Conservation (phyloP, 2,329 filamentous ascomycete species). For the Elsinoe perseae region DNA sequence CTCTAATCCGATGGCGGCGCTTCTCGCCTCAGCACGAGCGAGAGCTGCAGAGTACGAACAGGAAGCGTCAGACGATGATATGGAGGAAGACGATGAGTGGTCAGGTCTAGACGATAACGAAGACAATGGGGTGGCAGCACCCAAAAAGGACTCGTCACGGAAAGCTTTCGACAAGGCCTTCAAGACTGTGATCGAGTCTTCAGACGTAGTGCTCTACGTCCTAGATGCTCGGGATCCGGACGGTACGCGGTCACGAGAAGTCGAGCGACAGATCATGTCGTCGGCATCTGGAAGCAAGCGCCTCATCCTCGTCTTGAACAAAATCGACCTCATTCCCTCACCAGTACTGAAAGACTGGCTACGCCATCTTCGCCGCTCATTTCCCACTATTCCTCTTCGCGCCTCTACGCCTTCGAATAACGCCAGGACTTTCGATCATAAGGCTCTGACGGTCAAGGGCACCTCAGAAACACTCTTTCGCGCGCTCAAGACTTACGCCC, state of each 20-base stretch:
- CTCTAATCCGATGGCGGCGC: slow-evolving; percentile 84
- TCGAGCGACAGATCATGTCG: slow-evolving; percentile 88
- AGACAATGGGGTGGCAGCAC: slow-evolving; percentile 26
- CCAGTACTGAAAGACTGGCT: slow-evolving; percentile 80
- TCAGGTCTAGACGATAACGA: slow-evolving; percentile 41
- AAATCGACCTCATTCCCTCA: slow-evolving; percentile 84
- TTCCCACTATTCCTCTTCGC: slow-evolving; percentile 83
- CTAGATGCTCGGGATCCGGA: slow-evolving; percentile 87
- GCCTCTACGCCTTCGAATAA: slow-evolving; percentile 76
- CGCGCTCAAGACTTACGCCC: slow-evolving; percentile 81
- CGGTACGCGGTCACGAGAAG: slow-evolving; percentile 80
- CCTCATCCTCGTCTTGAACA: slow-evolving; percentile 87
- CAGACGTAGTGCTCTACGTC: slow-evolving; percentile 87
- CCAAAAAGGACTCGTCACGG: slow-evolving; percentile 57
- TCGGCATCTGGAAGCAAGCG: slow-evolving; percentile 68
- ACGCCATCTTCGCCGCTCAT: slow-evolving; percentile 73
- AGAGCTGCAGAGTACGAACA: slow-evolving; percentile 69
- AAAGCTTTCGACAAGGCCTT: slow-evolving; percentile 93
- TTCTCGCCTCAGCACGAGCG: slow-evolving; percentile 73
- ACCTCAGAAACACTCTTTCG: slow-evolving; percentile 81
- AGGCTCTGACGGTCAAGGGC: slow-evolving; percentile 75
- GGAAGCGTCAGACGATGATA: slow-evolving; percentile 53
- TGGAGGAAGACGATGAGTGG: slow-evolving; percentile 46
- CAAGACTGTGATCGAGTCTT: slow-evolving; percentile 81
- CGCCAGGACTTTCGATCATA: slow-evolving; percentile 86